Evolutionary conservation across 2,329 filamentous ascomycete species (phyloP).

Genomic region (Waltergamsia citrina): DNA sequence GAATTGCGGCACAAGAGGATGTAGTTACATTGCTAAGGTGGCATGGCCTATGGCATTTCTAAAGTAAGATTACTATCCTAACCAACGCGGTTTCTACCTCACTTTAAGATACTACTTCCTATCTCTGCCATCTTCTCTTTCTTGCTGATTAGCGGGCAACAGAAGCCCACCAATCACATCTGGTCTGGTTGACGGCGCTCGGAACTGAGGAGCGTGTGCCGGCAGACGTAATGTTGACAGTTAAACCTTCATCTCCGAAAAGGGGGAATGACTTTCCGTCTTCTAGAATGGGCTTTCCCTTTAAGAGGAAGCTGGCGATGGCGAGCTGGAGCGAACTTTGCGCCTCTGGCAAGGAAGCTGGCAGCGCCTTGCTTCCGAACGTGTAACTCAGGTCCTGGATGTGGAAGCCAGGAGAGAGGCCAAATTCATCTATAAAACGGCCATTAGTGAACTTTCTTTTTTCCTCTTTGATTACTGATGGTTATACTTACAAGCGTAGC

Average conservation of each 20-base stretch:
- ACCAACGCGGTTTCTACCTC: too few relatives aligned
- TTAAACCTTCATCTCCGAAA: neutral
- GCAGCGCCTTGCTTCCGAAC: slow-evolving; percentile 3
- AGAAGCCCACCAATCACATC: slow-evolving; percentile 7
- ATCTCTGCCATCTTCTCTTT: too few relatives aligned
- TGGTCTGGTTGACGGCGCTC: slow-evolving; percentile 4
- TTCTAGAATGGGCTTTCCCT: neutral
- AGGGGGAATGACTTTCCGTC: slow-evolving; percentile 3
- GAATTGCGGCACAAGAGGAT: too few relatives aligned
- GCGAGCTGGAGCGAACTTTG: slow-evolving; percentile 4
- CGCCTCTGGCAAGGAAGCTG: slow-evolving; percentile 1
- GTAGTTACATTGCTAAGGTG: too few relatives aligned
- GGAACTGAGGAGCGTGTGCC: neutral
- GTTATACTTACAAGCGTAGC: slow-evolving; percentile 7
- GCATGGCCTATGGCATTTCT: too few relatives aligned
- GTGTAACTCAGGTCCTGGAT: slow-evolving; percentile 8
- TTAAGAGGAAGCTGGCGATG: slow-evolving; percentile 5
- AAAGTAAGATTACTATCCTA: too few relatives aligned
- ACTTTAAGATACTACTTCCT: too few relatives aligned
- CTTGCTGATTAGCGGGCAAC: neutral
- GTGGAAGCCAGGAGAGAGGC: slow-evolving; percentile 7
- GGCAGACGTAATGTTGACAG: slow-evolving; percentile 5
- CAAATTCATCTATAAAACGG: slow-evolving; percentile 5
- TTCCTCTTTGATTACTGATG: neutral
- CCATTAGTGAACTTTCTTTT: neutral